Conservation (phyloP, 306 rosid species). For the apple (Malus domestica) region ASM211411v1 NC_041791.1:11208501-11209000, state of each 20-base stretch:
- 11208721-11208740: neutral
- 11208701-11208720: neutral
- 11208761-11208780: too few relatives aligned
- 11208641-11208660: conserved; percentile 7
- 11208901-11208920: too few relatives aligned
- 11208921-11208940: too few relatives aligned
- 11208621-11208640: conserved; percentile 4
- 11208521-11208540: neutral
- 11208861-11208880: neutral
- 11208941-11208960: too few relatives aligned
- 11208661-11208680: neutral
- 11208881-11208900: neutral
- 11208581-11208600: conserved; percentile 11
- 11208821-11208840: too few relatives aligned
- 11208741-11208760: too few relatives aligned
- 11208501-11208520: conserved; percentile 19
- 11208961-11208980: too few relatives aligned
- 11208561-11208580: conserved; percentile 11
- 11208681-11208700: neutral
- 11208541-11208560: conserved; percentile 9
- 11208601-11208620: conserved; percentile 18
- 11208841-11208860: neutral
- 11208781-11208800: too few relatives aligned
- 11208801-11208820: too few relatives aligned
- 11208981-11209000: too few relatives aligned